phyloP scores from a whole-genome alignment of 108 stramenopile genomes.

The Asterionellopsis glacialis region DNA sequence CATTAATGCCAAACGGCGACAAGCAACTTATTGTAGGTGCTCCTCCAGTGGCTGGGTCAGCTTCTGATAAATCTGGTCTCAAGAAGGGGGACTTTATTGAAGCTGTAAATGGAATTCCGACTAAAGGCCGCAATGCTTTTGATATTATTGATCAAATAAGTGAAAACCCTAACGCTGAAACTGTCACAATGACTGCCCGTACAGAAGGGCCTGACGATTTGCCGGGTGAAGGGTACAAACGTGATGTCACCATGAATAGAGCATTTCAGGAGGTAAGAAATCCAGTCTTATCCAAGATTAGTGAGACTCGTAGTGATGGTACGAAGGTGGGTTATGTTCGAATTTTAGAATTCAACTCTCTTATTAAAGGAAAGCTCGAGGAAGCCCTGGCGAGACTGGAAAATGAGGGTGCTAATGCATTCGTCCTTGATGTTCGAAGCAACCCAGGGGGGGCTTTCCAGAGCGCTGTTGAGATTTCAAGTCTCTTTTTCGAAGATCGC shows the following conservation, averaged over 20 bases:
- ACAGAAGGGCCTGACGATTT: conserved; percentile 15
- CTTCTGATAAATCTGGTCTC: conserved; percentile 57
- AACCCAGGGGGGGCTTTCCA: conserved; percentile 96
- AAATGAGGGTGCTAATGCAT: conserved; percentile 74
- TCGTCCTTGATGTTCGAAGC: conserved; percentile 80
- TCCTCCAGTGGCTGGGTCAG: conserved; percentile 72
- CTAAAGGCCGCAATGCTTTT: conserved; percentile 71
- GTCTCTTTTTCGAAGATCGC: conserved; percentile 76
- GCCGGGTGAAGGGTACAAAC: conserved; percentile 14
- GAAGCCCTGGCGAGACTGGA: conserved; percentile 72
- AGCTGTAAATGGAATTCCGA: conserved; percentile 73
- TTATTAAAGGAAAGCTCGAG: conserved; percentile 64
- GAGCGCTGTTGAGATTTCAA: conserved; percentile 87
- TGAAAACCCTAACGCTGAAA: conserved; percentile 62
- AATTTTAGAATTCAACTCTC: conserved; percentile 84
- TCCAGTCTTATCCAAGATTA: conserved; percentile 61
- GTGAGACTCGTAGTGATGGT: conserved; percentile 66
- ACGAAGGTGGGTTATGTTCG: conserved; percentile 87
- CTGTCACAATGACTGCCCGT: conserved; percentile 59
- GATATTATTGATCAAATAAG: conserved; percentile 85
- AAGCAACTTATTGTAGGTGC: conserved; percentile 71
- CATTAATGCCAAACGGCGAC: conserved; percentile 61
- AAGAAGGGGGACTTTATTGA: conserved; percentile 65
- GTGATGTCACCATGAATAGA: conserved; percentile 55
- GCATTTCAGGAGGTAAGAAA: conserved; percentile 52